Base-by-base conservation (phyloP, 2,329 filamentous ascomycete species). In the Ophiostoma populinum region DNA sequence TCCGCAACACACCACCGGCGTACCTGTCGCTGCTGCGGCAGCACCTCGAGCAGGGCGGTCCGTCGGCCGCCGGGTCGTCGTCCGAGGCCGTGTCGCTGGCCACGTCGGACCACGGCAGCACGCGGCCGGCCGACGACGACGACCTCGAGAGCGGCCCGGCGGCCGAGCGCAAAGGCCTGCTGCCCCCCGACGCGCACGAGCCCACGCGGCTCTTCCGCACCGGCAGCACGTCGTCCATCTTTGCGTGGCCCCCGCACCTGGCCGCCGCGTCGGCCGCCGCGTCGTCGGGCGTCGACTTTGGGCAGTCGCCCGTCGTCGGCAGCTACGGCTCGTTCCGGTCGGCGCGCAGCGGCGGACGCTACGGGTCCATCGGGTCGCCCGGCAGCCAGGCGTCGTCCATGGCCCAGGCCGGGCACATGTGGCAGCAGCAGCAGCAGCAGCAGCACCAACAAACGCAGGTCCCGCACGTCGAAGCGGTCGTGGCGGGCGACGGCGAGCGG, bases 241-340 rank as follows among this genome's bases (percentile, higher is more conserved):
- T 76, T 46, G 64, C 62, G 3, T 56, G 63, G 10, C 64, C 68
- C 6, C 69, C 70, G 25, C 67, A 70, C 40, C 61, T 86, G 34
- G 67, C 73, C 1, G 74, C 76, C 2, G 44, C 42, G 4, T 27
- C 35, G 2, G 35, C 27, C 0, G 40, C 31, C 8, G 41, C 38
- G 3, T 26, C 30, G 7, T 33, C 30, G 4, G 37, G 27, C 8
- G 33, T 29, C 7, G 22, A 29, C 11, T 26, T 17, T 2, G 40
- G 32, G 15, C 11, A 32, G 12, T 30, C 42, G 7, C 40, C 41
- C 3, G 12, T 40, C 11, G 26, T 35, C 7, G 40, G 44, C 35
- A 43, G 41, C 39, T 44, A 35, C 20, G 37, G 39, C 13, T 86
- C 77, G 49, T 82, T 82, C 55, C 62, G 65, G 15, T 70, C 67